phyloP scores from a whole-genome alignment of 371 early-diverging fungal genomes.

The Basidiobolus meristosporus region DNA sequence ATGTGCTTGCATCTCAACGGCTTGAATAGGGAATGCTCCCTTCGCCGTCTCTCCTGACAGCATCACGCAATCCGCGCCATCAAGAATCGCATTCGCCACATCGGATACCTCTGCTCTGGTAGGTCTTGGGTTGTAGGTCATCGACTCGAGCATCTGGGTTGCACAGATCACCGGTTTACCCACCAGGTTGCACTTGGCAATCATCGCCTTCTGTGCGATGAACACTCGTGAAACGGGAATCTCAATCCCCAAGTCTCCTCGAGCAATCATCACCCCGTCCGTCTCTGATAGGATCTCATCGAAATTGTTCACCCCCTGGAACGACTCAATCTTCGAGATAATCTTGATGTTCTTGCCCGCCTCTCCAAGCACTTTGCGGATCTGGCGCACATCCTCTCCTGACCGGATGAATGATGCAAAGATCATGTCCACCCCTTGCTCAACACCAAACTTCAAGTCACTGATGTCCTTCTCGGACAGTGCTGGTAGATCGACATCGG shows the following conservation, averaged over 20 bases:
- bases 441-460: conserved; percentile 83
- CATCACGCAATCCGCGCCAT: conserved; percentile 98
- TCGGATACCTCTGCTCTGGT: conserved; percentile 98
- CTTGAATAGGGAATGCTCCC: conserved; percentile 63
- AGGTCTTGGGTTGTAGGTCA: conserved; percentile 93
- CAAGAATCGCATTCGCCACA: conserved; percentile 98
- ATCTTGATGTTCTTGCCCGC: conserved; percentile 75
- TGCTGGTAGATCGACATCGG: too few species aligned
- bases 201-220: conserved; percentile 94
- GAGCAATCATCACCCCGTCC: conserved; percentile 98
- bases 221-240: conserved; percentile 83
- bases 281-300: conserved; percentile 86
- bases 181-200: conserved; percentile 76
- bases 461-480: conserved; percentile 86
- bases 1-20: conserved; percentile 55
- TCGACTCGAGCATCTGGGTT: conserved; percentile 99
- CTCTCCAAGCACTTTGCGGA: conserved; percentile 58
- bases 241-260: conserved; percentile 97
- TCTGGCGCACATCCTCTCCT: conserved; percentile 70
- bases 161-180: conserved; percentile 97
- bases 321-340: conserved; percentile 90
- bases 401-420: conserved; percentile 94
- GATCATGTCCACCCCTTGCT: conserved; percentile 86
- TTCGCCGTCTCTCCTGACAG: conserved; percentile 97
- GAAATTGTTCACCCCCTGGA: conserved; percentile 92